Evolutionary conservation across 176 grass and related monocot genomes (phyloP).

Genomic region (Calamus simplicifolius): DNA sequence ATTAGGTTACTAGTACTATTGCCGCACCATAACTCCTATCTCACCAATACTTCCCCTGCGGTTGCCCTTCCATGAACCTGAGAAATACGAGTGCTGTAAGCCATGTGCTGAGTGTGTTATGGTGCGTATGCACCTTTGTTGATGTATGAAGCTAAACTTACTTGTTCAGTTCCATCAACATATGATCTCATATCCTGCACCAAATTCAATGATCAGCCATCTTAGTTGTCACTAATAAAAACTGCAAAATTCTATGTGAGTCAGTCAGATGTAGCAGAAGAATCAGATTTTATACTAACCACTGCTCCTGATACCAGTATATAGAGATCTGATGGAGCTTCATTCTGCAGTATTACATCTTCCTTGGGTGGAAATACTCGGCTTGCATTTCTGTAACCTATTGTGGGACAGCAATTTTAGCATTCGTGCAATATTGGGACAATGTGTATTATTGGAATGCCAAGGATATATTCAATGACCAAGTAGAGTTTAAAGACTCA

Average conservation of each 20-base stretch:
- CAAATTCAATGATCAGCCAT: neutral
- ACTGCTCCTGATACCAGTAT: slow-evolving; percentile 23
- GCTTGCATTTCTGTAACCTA: slow-evolving; percentile 20
- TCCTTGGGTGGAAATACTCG: slow-evolving; percentile 21
- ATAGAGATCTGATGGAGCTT: slow-evolving; percentile 10
- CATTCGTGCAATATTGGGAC: too few relatives aligned
- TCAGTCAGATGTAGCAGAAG: neutral
- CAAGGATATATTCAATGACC: too few relatives aligned
- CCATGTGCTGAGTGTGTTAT: too few relatives aligned
- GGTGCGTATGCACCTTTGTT: too few relatives aligned
- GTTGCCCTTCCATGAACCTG: slow-evolving; percentile 13
- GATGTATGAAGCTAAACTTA: slow-evolving; percentile 2
- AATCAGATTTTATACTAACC: slow-evolving; percentile 8
- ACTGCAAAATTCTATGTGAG: too few relatives aligned
- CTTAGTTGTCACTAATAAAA: too few relatives aligned
- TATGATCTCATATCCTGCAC: slow-evolving; percentile 40
- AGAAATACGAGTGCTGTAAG: too few relatives aligned
- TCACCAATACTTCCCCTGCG: slow-evolving; percentile 16
- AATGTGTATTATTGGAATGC: too few relatives aligned
- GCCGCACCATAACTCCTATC: slow-evolving; percentile 12
- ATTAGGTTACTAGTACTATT: too few relatives aligned
- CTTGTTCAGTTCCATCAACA: slow-evolving; percentile 40
- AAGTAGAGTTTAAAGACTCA: neutral
- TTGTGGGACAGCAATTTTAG: neutral
- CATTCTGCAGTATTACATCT: slow-evolving; percentile 24